Evolutionary conservation across 495 filamentous ascomycete species (phyloP), one percentile per base, ranked within the genome.

Genomic region (Ramalina peruviana): DNA sequence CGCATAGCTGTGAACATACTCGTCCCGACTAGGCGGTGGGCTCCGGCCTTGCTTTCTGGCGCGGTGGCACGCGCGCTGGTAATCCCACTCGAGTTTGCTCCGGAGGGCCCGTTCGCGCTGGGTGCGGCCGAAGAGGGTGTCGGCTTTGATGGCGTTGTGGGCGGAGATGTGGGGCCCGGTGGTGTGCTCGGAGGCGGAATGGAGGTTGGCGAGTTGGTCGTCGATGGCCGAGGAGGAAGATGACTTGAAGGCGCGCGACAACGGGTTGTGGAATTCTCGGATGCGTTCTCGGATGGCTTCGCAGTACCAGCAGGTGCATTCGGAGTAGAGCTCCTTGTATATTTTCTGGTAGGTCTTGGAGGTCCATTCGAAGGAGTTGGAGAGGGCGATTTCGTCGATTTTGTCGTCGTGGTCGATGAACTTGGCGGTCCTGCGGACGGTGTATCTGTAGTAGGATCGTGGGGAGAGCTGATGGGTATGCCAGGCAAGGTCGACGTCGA

Each of bases 301-400:
- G 67, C 88, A 94, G 61, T 88, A 89, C 86, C 88, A 94, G 65
- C 88, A 94, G 4, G 80, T 87, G 60, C 88, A 94, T 62, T 86
- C 82, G 26, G 75, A 82, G 63, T 92, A 94, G 23, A 83, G 72
- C 51, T 82, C 73, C 56, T 71, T 80, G 16, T 64, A 68, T 37
- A 61, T 53, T 33, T 80, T 75, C 55, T 81, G 72, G 61, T 88
- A 94, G 11, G 58, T 64, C 56, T 78, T 81, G 61, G 68, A 75
- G 0, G 88, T 94, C 80, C 82, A 86, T 59, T 78, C 78, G 54
- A 93, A 90, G 39, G 72, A 71, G 13, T 65, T 65, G 43, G 72
- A 76, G 25, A 93, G 71, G 19, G 66, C 67, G 38, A 58, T 67
- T 49, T 85, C 81, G 16, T 75, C 76, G 30, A 94, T 80, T 60